Evolutionary conservation across 176 grass and related monocot genomes (phyloP), one percentile per base, ranked within the genome.

Genomic region (Thinopyrum elongatum): DNA sequence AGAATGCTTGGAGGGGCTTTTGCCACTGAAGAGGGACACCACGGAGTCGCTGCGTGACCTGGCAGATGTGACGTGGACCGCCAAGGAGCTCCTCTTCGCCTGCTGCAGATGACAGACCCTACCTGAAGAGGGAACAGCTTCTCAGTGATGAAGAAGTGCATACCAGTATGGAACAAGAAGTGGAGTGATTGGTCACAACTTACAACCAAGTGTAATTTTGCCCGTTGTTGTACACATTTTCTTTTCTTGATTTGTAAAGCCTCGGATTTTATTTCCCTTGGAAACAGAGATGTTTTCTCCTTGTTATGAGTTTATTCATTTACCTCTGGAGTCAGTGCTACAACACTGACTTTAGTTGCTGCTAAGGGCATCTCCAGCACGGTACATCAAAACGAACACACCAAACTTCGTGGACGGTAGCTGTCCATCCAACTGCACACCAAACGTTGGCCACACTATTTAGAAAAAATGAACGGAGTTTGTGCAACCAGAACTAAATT

Each of bases 11-110:
- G 90, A 93, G 46, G 92, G 89, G 83, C 86, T 98, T 35, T 98
- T 94, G 82, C 96, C 96, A 77, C 66, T 98, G 85, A 86, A 92
- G 49, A 92, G 91, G 85, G 90, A 92, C 22, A 84, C 65, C 29
- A 86, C 92, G 9, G 81, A 86, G 36, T 94, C 87, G 55, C 69
- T 94, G 75, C 96, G 89, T 90, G 93, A 98, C 84, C 96, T 98
- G 12, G 84, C 93, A 19, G 90, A 94, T 22, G 93, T 95, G 83
- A 92, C 92, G 49, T 98, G 96, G 96, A 98, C 96, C 2, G 90
- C 92, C 1, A 98, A 98, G 82, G 96, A 98, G 88, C 90, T 98
- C 78, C 90, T 95, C 35, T 98, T 98, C 65, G 93, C 96, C 66
- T 94, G 96, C 86, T 92, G 93, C 79, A 86, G 96, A 60, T 94